phyloP scores from a whole-genome alignment of 805 yeast genomes.

The Isabelozyma heimii region DNA sequence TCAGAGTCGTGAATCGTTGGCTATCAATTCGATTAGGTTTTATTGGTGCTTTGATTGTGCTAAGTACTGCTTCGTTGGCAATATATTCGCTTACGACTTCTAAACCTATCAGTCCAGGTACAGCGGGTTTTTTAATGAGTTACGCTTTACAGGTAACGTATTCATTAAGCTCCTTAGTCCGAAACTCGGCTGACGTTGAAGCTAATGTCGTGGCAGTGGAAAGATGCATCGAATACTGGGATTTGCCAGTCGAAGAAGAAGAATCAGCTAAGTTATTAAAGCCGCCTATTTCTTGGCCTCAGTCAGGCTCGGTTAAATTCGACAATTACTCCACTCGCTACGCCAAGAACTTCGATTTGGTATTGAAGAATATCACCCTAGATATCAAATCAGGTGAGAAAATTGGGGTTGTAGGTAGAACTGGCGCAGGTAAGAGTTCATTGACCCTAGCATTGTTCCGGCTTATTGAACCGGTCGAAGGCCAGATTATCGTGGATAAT shows the following conservation, averaged over 20 bases:
- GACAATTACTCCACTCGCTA: constrained; percentile 75
- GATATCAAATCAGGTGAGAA: constrained; percentile 72
- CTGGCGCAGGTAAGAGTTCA: constrained; percentile 94
- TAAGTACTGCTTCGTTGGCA: constrained; percentile 49
- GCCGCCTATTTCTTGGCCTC: constrained; percentile 66
- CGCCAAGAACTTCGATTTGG: constrained; percentile 73
- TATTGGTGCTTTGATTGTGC: constrained; percentile 55
- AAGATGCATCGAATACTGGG: constrained; percentile 60
- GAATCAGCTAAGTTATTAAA: constrained; percentile 16
- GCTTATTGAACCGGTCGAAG: constrained; percentile 70
- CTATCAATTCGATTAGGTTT: constrained; percentile 57
- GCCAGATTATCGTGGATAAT: constrained; percentile 66
- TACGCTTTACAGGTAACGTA: constrained; percentile 58
- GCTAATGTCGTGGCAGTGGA: constrained; percentile 65
- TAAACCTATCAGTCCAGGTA: constrained; percentile 51
- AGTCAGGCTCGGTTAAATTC: constrained; percentile 61
- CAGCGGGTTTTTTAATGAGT: constrained; percentile 64
- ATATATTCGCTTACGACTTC: constrained; percentile 34
- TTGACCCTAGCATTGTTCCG: constrained; percentile 80
- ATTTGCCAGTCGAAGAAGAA: constrained; percentile 26
- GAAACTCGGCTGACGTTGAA: constrained; percentile 63
- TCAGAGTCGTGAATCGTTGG: constrained; percentile 64
- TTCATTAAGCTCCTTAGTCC: constrained; percentile 53
- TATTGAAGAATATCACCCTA: constrained; percentile 63
- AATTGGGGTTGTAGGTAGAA: constrained; percentile 91